Evolutionary conservation across 179 eudicot genomes (phyloP).

Genomic region (Silene coronaria): DNA sequence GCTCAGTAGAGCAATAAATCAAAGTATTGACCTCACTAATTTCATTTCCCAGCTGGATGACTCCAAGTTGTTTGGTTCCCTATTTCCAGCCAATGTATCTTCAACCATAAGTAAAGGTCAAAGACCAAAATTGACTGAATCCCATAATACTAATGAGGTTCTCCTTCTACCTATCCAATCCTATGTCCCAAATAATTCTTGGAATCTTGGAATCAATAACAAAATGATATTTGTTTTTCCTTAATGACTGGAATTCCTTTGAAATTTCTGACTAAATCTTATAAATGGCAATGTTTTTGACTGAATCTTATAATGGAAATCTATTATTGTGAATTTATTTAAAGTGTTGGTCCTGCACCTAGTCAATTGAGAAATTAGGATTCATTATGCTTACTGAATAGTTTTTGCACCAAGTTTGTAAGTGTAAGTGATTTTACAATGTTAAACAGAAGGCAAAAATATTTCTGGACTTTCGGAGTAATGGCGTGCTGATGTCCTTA

Average conservation of each 20-base stretch:
- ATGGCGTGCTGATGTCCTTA: constrained; percentile 49
- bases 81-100: constrained; percentile 30
- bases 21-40: constrained; percentile 56
- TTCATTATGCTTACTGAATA: not conserved
- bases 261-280: not conserved
- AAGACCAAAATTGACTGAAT: constrained; percentile 27
- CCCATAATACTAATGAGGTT: constrained; percentile 40
- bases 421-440: constrained; percentile 14
- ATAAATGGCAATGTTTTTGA: not conserved
- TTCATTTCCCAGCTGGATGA: constrained; percentile 55
- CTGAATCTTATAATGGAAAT: not conserved
- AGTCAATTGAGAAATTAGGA: not conserved
- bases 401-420: not conserved
- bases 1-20: constrained; percentile 67
- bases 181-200: not conserved
- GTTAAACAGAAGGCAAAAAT: constrained; percentile 52
- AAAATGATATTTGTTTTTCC: not conserved
- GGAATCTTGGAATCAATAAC: not conserved
- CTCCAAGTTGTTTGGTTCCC: constrained; percentile 45
- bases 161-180: constrained; percentile 13
- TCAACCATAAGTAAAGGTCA: constrained; percentile 33
- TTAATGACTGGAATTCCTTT: not conserved
- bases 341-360: not conserved
- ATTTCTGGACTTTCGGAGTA: constrained; percentile 48
- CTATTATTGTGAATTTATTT: not conserved